Evolutionary conservation across 768 basidiomycete species (phyloP).

Genomic region (Mycena galopus): DNA sequence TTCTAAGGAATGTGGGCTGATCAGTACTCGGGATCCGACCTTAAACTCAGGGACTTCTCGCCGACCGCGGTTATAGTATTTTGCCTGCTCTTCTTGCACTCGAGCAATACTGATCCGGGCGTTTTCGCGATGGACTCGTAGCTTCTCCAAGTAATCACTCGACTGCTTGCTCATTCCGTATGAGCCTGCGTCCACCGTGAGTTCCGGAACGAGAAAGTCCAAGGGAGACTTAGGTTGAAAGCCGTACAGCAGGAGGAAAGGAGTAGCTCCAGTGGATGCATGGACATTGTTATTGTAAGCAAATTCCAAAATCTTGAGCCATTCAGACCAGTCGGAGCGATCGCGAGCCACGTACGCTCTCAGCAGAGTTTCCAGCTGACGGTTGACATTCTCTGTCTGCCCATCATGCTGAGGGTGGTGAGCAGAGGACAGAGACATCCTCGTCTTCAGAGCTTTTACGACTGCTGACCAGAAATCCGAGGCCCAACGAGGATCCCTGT

Average conservation of each 20-base stretch:
- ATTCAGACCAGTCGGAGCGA: too few species aligned
- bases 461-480: too few species aligned
- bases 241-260: neutral
- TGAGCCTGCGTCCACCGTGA: too few species aligned
- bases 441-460: too few species aligned
- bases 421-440: too few species aligned
- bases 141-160: neutral
- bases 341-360: too few species aligned
- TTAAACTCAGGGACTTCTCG: neutral
- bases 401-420: too few species aligned
- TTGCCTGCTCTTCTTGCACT: neutral
- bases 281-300: neutral
- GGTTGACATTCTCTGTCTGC: too few species aligned
- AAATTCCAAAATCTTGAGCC: neutral
- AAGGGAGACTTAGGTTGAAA: neutral
- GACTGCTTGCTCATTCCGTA: neutral
- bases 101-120: neutral
- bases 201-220: neutral
- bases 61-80: neutral
- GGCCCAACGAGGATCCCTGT: too few species aligned
- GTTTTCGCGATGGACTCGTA: neutral
- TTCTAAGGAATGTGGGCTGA: too few species aligned
- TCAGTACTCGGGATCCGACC: neutral
- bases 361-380: too few species aligned
- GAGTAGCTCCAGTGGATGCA: neutral